Conservation (phyloP, 2,329 filamentous ascomycete genomes). For the Zymoseptoria pseudotritici region DNA sequence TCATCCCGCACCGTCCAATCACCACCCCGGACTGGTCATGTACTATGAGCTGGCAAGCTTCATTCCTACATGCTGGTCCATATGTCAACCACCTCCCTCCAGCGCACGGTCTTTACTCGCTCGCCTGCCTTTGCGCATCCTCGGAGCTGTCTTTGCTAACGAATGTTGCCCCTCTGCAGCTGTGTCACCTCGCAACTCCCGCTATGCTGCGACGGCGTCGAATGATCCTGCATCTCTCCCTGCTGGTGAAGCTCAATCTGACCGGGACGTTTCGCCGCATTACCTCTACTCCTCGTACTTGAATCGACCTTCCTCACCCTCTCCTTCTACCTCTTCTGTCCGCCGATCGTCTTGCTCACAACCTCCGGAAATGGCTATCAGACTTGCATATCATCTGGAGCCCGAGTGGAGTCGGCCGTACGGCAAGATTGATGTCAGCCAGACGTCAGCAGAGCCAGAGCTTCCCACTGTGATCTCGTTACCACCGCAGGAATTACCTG, state of each 20-base stretch:
- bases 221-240: not conserved
- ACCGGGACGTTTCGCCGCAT: slow-evolving; percentile 18
- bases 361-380: slow-evolving; percentile 17
- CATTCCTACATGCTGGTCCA: slow-evolving; percentile 11
- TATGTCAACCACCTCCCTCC: slow-evolving; percentile 1
- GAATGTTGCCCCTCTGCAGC: slow-evolving; percentile 23
- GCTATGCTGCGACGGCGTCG: slow-evolving; percentile 21
- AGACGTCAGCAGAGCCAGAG: slow-evolving; percentile 1
- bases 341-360: not conserved
- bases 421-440: slow-evolving; percentile 5
- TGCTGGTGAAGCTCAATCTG: slow-evolving; percentile 6
- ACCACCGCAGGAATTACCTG: slow-evolving; percentile 1
- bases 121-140: slow-evolving; percentile 16
- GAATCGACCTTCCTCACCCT: slow-evolving; percentile 9
- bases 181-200: slow-evolving; percentile 24
- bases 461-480: not conserved
- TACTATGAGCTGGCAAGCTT: slow-evolving; percentile 28
- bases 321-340: not conserved
- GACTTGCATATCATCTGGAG: slow-evolving; percentile 10
- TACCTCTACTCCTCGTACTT: slow-evolving; percentile 11
- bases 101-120: not conserved
- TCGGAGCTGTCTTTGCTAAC: slow-evolving; percentile 23
- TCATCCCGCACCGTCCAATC: slow-evolving; percentile 17
- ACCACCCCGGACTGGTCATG: slow-evolving; percentile 9
- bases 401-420: slow-evolving; percentile 5